phyloP scores from a whole-genome alignment of 129 eudicot genomes.

The Sambucus nigra region DNA sequence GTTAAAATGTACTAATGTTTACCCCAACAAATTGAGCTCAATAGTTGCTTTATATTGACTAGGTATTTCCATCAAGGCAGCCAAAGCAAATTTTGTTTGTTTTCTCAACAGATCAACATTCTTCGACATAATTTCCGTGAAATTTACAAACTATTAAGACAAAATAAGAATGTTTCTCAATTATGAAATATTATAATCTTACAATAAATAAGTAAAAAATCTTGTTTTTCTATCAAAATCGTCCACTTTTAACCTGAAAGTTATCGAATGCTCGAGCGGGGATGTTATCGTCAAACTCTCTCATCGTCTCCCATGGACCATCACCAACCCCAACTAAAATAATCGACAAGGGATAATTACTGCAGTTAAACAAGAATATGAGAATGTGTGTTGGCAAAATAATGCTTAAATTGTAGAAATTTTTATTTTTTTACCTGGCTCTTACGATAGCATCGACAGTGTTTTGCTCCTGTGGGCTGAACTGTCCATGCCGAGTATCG shows the following conservation, averaged over 20 bases:
- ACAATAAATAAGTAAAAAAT: background rate
- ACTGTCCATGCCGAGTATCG: slow-evolving; percentile 53
- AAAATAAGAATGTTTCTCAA: slow-evolving; percentile 4
- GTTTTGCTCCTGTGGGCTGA: slow-evolving; percentile 65
- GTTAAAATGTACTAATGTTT: slow-evolving; percentile 3
- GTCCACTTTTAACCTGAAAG: slow-evolving; percentile 40
- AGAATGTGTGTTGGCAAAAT: background rate
- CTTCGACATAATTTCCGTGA: slow-evolving; percentile 77
- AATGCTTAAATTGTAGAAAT: background rate
- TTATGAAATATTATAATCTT: background rate
- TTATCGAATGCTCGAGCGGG: slow-evolving; percentile 80
- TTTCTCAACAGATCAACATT: slow-evolving; percentile 44
- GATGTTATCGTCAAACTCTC: slow-evolving; percentile 75
- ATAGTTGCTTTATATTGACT: slow-evolving; percentile 74
- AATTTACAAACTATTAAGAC: slow-evolving; percentile 64
- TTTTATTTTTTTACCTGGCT: slow-evolving; percentile 44
- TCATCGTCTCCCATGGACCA: slow-evolving; percentile 94
- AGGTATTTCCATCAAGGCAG: slow-evolving; percentile 87
- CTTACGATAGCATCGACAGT: slow-evolving; percentile 78
- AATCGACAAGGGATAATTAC: slow-evolving; percentile 71
- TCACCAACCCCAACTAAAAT: slow-evolving; percentile 82
- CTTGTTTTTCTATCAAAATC: background rate
- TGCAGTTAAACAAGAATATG: slow-evolving; percentile 13
- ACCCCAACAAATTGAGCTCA: slow-evolving; percentile 62
- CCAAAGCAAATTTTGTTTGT: slow-evolving; percentile 69